phyloP scores from a whole-genome alignment of 2,329 filamentous ascomycete species.

The Botrytis squamosa region DNA sequence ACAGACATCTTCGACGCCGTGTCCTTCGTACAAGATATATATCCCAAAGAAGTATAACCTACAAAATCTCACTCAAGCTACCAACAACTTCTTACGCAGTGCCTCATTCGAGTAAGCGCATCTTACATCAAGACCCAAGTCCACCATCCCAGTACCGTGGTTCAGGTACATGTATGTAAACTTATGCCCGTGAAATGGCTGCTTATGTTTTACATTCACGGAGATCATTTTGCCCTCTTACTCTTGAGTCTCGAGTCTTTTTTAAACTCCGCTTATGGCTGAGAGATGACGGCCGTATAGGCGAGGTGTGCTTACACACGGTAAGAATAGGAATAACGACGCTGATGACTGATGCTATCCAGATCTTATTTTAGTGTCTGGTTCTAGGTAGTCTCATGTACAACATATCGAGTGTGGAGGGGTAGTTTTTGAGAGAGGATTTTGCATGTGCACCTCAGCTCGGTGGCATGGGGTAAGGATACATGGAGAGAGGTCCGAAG shows the following conservation, averaged over 20 bases:
- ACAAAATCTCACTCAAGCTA: neutral
- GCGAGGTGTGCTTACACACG: neutral
- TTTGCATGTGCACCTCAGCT: neutral
- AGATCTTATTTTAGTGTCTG: neutral
- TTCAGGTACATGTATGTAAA: neutral
- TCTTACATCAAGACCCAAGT: neutral
- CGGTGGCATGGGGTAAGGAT: neutral
- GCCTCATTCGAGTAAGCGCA: neutral
- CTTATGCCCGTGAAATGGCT: neutral
- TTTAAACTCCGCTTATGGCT: slow-evolving; percentile 3
- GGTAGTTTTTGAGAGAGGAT: neutral
- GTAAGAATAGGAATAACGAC: neutral
- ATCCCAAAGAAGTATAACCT: neutral
- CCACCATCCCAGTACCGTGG: neutral
- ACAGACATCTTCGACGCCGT: neutral
- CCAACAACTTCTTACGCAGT: neutral
- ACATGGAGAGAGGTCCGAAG: no score
- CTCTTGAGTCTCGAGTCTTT: no score
- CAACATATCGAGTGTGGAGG: neutral
- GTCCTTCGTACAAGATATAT: neutral
- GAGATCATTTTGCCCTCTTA: neutral
- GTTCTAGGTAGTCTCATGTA: neutral
- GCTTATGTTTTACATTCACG: neutral
- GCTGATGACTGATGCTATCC: neutral
- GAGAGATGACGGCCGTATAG: neutral